Base-by-base conservation (phyloP, 805 yeast genomes). In the Saturnispora besseyi region DNA sequence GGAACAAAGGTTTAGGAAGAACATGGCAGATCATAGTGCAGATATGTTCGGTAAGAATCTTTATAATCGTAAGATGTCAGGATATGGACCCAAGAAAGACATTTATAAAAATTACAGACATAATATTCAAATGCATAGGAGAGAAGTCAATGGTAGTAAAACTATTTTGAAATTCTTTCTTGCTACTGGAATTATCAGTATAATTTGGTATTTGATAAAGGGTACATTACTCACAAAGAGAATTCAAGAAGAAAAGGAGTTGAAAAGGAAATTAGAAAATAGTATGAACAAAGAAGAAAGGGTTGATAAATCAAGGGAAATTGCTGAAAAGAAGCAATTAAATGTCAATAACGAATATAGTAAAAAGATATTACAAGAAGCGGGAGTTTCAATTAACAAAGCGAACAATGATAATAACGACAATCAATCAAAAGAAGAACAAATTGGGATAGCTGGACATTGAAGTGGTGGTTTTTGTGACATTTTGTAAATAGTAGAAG, bases 1-100 rank as follows among this genome's bases (percentile, higher is more conserved):
- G 57, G 76, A 72, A 44, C 63, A 64, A 44, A 57, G 74, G 13
- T 54, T 22, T 18, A 53, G 59, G 48, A 54, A 52, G 41, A 60
- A 61, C 40, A 52, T 61, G 38, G 59, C 56, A 31, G 57, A 56
- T 38, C 59, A 57, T 31, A 52, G 54, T 18, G 60, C 62, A 1
- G 61, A 61, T 47, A 40, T 57, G 3, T 51, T 60, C 30, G 55
- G 56, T 12, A 64, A 62, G 45, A 58, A 61, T 44, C 47, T 63
- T 43, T 54, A 55, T 45, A 46, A 52, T 15, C 52, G 62, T 29
- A 54, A 57, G 37, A 31, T 61, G 37, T 44, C 48, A 3, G 45
- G 50, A 10, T 34, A 46, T 26, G 65, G 64, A 2, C 57, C 57
- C 30, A 50, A 47, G 26, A 54, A 54, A 42, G 57, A 45, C 1